Evolutionary conservation across 164 flowering plant genomes (phyloP).

Genomic region (grape (Vitis vinifera)): ASM3070453v1 NC_081805.1:21156001-21156500

Average conservation of each 20-base stretch:
- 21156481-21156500: slow-evolving; percentile 95
- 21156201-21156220: slow-evolving; percentile 38
- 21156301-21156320: slow-evolving; percentile 81
- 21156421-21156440: slow-evolving; percentile 53
- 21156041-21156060: too few relatives aligned
- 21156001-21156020: too few relatives aligned
- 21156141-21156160: slow-evolving; percentile 6
- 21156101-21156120: too few relatives aligned
- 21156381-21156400: too few relatives aligned
- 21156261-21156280: slow-evolving; percentile 8
- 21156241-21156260: slow-evolving; percentile 24
- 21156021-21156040: too few relatives aligned
- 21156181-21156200: background rate
- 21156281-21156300: slow-evolving; percentile 56
- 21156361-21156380: too few relatives aligned
- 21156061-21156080: too few relatives aligned
- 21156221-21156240: slow-evolving; percentile 37
- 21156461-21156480: slow-evolving; percentile 87
- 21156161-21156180: background rate
- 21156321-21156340: slow-evolving; percentile 71
- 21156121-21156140: background rate
- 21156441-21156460: slow-evolving; percentile 77
- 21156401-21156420: background rate
- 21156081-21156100: too few relatives aligned
- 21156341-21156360: slow-evolving; percentile 53